Conservation (phyloP, 129 eudicot species). For the Ambrosia artemisiifolia region DNA sequence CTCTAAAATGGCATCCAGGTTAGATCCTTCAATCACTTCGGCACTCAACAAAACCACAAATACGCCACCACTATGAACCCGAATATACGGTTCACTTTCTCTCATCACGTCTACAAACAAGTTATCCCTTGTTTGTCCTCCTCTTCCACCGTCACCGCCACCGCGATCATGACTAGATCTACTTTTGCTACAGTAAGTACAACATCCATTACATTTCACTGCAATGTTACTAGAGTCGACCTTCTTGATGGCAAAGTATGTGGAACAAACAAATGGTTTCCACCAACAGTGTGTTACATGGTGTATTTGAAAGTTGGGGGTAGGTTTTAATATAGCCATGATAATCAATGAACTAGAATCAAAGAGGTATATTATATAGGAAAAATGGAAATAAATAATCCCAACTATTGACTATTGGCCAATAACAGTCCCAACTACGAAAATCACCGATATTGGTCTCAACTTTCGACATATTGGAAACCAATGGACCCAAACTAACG, state of each 20-base stretch:
- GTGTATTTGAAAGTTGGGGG: conserved; percentile 9
- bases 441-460: too few relatives aligned
- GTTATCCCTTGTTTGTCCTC: conserved; percentile 2
- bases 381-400: too few relatives aligned
- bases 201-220: neutral
- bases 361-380: neutral
- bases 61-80: conserved; percentile 48
- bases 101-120: conserved; percentile 56
- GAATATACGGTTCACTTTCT: conserved; percentile 55
- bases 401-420: too few relatives aligned
- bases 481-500: too few relatives aligned
- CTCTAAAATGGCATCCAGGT: conserved; percentile 42
- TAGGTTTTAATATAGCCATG: conserved; percentile 18
- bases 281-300: neutral
- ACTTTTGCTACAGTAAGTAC: neutral
- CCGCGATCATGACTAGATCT: neutral
- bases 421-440: too few relatives aligned
- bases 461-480: too few relatives aligned
- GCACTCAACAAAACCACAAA: conserved; percentile 52
- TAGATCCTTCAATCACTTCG: conserved; percentile 38
- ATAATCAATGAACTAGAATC: neutral
- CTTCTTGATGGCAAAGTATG: conserved; percentile 13
- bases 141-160: neutral
- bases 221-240: neutral
- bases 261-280: conserved; percentile 1